Evolutionary conservation across 192 early-diverging fungal species (phyloP), one percentile per base, ranked within the genome.

Genomic region (Entophlyctis helioformis): DNA sequence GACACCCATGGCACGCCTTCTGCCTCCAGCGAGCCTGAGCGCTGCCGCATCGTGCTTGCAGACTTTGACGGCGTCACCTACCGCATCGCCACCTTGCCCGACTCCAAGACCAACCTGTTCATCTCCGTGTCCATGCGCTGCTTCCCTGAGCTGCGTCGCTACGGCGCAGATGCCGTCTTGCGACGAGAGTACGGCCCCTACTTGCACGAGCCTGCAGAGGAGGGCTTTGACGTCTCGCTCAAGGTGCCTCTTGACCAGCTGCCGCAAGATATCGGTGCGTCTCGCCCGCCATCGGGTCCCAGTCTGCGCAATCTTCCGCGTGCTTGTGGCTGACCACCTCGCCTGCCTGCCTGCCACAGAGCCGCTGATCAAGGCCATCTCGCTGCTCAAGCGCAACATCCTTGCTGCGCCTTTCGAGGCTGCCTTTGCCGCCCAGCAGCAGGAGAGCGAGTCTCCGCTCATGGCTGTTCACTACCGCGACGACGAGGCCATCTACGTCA

Each of bases 21-120:
- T 15, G 37, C 6, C 20, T 19, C 13, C 13, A 42, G 40, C 4
- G 83, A 86, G 59, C 66, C 65, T 8, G 84, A 85, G 38, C 52
- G 68, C 7, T 56, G 88, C 12, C 75, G 84, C 54, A 76, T 91
- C 53, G 85, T 71, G 29, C 70, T 94, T 39, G 89, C 90, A 25
- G 96, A 98, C 63, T 96, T 98, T 70, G 96, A 98, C 72, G 91
- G 92, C 39, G 93, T 96, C 20, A 64, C 75, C 12, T 98, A 94
- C 71, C 75, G 72, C 45, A 50, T 96, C 47, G 67, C 82, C 24
- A 90, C 85, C 11, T 51, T 44, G 4, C 56, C 75, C 24, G 67
- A 78, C 25, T 51, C 55, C 11, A 78, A 78, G 44, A 62, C 60
- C 24, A 41, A 56, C 12, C 49, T 72, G 18, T 23, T 46, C 26